phyloP scores from a whole-genome alignment of 768 basidiomycete species.

The Suillus variegatus region DNA sequence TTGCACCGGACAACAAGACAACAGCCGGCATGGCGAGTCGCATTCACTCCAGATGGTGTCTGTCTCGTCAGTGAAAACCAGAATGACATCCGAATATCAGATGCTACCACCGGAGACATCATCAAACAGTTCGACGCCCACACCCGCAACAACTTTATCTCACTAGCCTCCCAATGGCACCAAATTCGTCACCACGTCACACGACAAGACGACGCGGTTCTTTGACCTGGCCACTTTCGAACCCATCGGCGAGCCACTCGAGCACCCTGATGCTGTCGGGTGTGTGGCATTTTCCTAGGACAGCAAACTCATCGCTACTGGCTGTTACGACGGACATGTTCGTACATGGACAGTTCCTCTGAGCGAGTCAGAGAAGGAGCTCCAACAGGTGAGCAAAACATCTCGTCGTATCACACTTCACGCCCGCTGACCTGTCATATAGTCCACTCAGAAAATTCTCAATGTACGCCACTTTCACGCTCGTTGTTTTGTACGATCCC shows the following conservation, averaged over 20 bases:
- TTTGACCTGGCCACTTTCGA: not conserved
- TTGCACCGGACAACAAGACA: not conserved
- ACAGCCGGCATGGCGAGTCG: not conserved
- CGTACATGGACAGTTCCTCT: not conserved
- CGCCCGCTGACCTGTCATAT: not conserved
- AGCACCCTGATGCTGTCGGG: accelerated
- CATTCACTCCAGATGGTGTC: not conserved
- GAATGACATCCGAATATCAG: not conserved
- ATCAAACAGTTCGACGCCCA: not conserved
- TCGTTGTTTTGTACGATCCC: not conserved
- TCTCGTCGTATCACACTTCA: not conserved
- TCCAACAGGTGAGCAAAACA: not conserved
- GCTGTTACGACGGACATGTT: not conserved
- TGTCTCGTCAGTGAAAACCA: not conserved
- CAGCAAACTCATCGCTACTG: not conserved
- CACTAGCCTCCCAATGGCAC: not conserved
- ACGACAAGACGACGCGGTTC: not conserved
- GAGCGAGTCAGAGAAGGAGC: not conserved
- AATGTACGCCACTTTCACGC: not conserved
- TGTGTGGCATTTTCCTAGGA: not conserved
- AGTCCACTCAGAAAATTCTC: not conserved
- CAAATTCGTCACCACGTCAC: not conserved
- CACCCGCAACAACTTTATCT: not conserved
- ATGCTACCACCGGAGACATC: not conserved
- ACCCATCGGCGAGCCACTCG: not conserved